These are phyloP conservation scores for Aciculoconidium aculeatum DNA, from an alignment of 805 yeast species.

Conservation along the genomic window DNA sequence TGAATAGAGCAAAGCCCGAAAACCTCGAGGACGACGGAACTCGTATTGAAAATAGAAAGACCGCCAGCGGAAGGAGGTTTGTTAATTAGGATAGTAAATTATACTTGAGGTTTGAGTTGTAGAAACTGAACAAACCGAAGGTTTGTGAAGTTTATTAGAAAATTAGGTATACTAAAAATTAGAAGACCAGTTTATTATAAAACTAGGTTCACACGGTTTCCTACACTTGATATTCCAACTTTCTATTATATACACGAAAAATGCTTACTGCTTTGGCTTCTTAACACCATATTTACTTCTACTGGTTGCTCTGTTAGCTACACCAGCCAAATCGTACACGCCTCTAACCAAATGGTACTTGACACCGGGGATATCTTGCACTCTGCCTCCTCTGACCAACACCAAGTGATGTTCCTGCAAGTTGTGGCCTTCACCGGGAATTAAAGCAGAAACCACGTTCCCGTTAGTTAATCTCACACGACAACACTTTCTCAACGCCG, in stretches of 20 bases:
- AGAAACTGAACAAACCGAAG: too few relatives aligned
- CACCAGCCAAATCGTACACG: slow-evolving; percentile 87
- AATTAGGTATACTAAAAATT: too few relatives aligned
- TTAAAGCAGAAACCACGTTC: slow-evolving; percentile 81
- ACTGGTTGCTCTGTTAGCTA: slow-evolving; percentile 83
- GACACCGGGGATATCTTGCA: slow-evolving; percentile 97
- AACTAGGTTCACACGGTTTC: neutral
- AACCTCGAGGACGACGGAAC: slow-evolving; percentile 65
- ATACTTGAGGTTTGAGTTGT: too few relatives aligned
- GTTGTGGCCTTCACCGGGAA: slow-evolving; percentile 98
- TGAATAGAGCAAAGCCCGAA: slow-evolving; percentile 96
- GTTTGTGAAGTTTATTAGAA: too few relatives aligned
- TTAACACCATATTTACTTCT: slow-evolving; percentile 94
- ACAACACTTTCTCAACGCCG: slow-evolving; percentile 95
- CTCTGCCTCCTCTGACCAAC: slow-evolving; percentile 95
- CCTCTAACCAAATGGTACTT: slow-evolving; percentile 93
- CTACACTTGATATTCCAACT: neutral
- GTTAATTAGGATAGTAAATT: too few relatives aligned
- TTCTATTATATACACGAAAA: too few relatives aligned
- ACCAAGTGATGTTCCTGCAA: slow-evolving; percentile 97
- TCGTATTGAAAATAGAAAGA: slow-evolving; percentile 46
- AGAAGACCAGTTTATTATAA: slow-evolving; percentile 1
- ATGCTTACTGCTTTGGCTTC: slow-evolving; percentile 46
- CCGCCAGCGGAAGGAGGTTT: slow-evolving; percentile 69
- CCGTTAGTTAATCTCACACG: slow-evolving; percentile 93